phyloP scores from a whole-genome alignment of 2,329 filamentous ascomycete genomes.

The Akanthomyces muscarius region DNA sequence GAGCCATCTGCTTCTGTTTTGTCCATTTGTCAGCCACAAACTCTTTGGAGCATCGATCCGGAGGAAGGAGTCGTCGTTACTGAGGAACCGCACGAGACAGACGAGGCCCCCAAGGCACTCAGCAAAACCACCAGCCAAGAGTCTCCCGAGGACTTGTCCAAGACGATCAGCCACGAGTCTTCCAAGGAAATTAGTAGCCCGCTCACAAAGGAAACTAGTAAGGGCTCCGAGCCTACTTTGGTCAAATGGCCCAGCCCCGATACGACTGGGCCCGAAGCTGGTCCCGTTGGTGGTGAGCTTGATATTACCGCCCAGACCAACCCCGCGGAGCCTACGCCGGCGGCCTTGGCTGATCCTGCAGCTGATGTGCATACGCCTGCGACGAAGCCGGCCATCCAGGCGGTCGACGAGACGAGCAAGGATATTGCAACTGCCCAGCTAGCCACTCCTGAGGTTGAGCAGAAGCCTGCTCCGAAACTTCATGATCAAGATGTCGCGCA shows the following conservation, averaged over 20 bases:
- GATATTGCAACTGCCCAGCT: slow-evolving; percentile 8
- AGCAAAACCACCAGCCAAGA: not conserved
- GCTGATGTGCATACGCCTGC: not conserved
- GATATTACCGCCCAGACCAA: slow-evolving; percentile 1
- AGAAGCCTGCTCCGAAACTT: not conserved
- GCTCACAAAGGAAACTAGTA: not conserved
- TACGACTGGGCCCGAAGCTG: not conserved
- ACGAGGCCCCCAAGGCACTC: not conserved
- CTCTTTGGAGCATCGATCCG: slow-evolving; percentile 50
- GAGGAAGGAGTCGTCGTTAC: slow-evolving; percentile 36
- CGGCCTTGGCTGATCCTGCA: not conserved
- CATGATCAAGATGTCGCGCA: not conserved
- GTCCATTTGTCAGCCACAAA: slow-evolving; percentile 44
- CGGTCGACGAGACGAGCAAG: not conserved
- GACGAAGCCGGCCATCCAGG: not conserved
- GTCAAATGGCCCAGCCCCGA: not conserved
- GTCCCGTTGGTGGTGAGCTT: not conserved
- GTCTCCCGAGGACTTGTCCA: not conserved
- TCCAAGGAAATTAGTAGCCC: not conserved
- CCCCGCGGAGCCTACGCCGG: slow-evolving; percentile 3
- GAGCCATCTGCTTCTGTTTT: slow-evolving; percentile 35
- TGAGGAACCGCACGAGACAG: not conserved
- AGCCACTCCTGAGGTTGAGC: not conserved
- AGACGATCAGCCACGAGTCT: not conserved
- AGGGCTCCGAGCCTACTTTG: not conserved